A percentile compares a stretch with the other conserved stretches of the same genome.
Conservation (phyloP, 78 protist species). For the Tieghemostelium lacteum region DNA sequence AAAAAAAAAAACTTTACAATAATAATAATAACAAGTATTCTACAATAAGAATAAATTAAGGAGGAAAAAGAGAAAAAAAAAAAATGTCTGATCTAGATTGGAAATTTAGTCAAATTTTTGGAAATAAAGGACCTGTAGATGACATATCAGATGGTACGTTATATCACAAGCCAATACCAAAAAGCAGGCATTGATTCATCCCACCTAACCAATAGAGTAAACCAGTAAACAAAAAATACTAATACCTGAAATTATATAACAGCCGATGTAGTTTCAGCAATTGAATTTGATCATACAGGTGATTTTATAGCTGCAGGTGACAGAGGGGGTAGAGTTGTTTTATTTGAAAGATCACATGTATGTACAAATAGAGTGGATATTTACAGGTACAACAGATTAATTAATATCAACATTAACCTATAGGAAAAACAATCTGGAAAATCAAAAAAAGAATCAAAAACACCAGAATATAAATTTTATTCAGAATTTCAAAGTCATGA, state of each 20-base stretch:
- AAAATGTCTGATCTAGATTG: conserved; percentile 77
- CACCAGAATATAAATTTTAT: conserved; percentile 93
- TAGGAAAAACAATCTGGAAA: conserved; percentile 60
- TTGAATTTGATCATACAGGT: conserved; percentile 95
- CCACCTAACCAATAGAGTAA: background rate
- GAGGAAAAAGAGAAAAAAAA: no score
- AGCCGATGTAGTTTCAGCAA: conserved; percentile 96
- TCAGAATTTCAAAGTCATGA: conserved; percentile 98
- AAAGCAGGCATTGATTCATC: background rate
- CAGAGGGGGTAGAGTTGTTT: conserved; percentile 94
- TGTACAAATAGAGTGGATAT: conserved; percentile 8
- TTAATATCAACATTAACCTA: background rate
- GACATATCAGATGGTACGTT: conserved; percentile 73
- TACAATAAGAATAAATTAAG: background rate
- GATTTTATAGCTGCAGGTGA: conserved; percentile 98
- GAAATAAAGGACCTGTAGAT: conserved; percentile 61
- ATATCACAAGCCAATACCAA: background rate
- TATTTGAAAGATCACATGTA: conserved; percentile 79
- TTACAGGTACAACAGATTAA: no score
- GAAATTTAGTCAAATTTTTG: conserved; percentile 85
- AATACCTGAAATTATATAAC: background rate
- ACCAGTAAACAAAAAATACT: background rate
- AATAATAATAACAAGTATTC: background rate
- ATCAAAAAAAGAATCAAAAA: conserved; percentile 29
- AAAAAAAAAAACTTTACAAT: background rate